Base-by-base conservation (phyloP, 2,329 filamentous ascomycete species). In the Polytolypa hystricis region DNA sequence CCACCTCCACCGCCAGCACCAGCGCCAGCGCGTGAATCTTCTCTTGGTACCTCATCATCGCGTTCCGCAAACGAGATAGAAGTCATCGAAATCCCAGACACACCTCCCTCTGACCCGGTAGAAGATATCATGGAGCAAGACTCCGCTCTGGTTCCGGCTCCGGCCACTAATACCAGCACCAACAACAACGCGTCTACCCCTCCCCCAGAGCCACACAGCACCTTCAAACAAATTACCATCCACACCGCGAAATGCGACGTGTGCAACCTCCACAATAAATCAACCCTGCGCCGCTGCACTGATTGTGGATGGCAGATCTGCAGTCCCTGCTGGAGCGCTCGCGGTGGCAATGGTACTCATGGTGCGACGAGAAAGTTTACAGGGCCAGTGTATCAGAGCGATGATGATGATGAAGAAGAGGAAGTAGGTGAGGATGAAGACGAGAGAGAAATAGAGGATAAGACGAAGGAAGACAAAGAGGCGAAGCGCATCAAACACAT, bases 231-330 rank as follows among this genome's bases (percentile, higher is more conserved):
- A 5, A 41, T 61, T 10, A 33, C 36, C 4, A 53, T 55, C 6
- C 53, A 55, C 37, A 61, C 57, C 0, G 57, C 55, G 1, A 60
- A 59, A 39, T 63, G 60, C 34, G 60, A 63, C 34, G 25, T 52
- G 2, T 63, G 60, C 45, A 51, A 55, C 25, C 32, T 35, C 1
- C 51, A 57, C 28, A 62, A 61, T 35, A 45, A 30, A n/a, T 30
- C 40, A 1, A 55, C 49, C 2, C 50, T 62, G 42, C 46, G 46
- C 16, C 55, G 57, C 9, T 63, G 60, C 34, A 37, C 23, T 4
- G 40, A 40, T 2, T 63, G 59, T 32, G 51, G 49, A 6, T 57
- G 50, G 53, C 58, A 62, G 23, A 50, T 52, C 9, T 62, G 60
- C 37, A 48, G 50, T n/a, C 34, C 39, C 1, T 62, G 60, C 35